Percentiles rank a stretch among this genome's conserved stretches.
These are phyloP conservation scores for Debaryomycetaceae sp. DNA, from an alignment of 1,139 yeast genomes.

Conservation along the genomic window DNA sequence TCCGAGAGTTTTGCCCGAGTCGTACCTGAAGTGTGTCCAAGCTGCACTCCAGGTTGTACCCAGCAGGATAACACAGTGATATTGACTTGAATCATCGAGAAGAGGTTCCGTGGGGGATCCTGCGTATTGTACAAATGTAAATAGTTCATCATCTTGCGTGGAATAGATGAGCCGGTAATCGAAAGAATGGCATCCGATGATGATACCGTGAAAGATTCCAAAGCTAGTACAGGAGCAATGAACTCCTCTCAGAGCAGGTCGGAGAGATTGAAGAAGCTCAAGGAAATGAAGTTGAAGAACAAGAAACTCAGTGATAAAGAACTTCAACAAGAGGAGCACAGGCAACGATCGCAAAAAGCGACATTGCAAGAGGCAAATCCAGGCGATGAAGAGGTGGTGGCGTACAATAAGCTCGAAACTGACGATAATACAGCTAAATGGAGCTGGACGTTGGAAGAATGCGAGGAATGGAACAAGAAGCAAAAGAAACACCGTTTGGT, in stretches of 20 bases:
- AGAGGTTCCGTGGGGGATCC: too few species aligned
- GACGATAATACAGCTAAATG: conserved; percentile 21
- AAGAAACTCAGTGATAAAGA: conserved; percentile 18
- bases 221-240: too few species aligned
- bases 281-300: conserved; percentile 11
- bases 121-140: too few species aligned
- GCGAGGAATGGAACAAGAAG: conserved; percentile 61
- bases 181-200: too few species aligned
- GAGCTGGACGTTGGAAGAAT: conserved; percentile 66
- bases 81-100: too few species aligned
- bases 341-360: conserved; percentile 7
- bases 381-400: conserved; percentile 39
- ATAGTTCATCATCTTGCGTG: too few species aligned
- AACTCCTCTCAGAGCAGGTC: neutral
- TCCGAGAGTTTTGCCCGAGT: too few species aligned
- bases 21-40: too few species aligned
- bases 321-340: conserved; percentile 13
- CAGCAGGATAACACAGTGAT: too few species aligned
- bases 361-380: neutral
- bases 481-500: conserved; percentile 19
- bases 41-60: too few species aligned
- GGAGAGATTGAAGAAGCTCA: conserved; percentile 11
- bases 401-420: conserved; percentile 18
- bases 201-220: too few species aligned
- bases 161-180: too few species aligned